phyloP scores from a whole-genome alignment of 1,284 basidiomycete genomes.

The Leccinum solheimii region DNA sequence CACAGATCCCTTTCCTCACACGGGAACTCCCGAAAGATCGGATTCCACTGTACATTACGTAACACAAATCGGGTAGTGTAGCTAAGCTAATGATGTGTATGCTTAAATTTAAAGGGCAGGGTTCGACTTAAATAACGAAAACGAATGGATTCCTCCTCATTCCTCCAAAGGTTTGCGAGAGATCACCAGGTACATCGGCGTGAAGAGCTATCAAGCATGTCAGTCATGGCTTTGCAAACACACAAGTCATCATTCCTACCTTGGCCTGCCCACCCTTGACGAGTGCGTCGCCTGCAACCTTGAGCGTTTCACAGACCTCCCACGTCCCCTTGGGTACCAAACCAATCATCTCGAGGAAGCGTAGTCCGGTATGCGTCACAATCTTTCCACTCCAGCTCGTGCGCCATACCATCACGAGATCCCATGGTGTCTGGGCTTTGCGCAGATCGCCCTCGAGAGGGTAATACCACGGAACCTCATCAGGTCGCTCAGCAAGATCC shows the following conservation, averaged over 20 bases:
- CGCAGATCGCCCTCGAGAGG: slow-evolving; percentile 90
- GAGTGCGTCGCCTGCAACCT: slow-evolving; percentile 78
- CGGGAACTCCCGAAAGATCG: slow-evolving; percentile 33
- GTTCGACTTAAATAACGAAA: not conserved
- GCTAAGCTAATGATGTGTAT: not conserved
- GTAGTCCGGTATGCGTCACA: slow-evolving; percentile 82
- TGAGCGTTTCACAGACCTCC: slow-evolving; percentile 88
- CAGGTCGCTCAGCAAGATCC: slow-evolving; percentile 87
- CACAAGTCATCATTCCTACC: slow-evolving; percentile 45
- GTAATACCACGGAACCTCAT: slow-evolving; percentile 92
- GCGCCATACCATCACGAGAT: slow-evolving; percentile 84
- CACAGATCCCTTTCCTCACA: slow-evolving; percentile 11
- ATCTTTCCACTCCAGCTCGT: slow-evolving; percentile 89
- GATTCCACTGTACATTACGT: slow-evolving; percentile 22
- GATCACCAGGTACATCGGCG: slow-evolving; percentile 77
- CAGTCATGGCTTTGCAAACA: not conserved
- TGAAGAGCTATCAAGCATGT: slow-evolving; percentile 59
- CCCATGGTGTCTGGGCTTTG: slow-evolving; percentile 95
- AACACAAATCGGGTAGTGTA: not conserved
- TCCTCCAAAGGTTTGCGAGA: slow-evolving; percentile 57
- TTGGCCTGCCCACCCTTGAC: slow-evolving; percentile 87
- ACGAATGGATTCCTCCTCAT: not conserved
- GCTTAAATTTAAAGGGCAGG: not conserved
- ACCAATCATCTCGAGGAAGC: slow-evolving; percentile 77
- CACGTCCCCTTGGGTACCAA: slow-evolving; percentile 92